These are phyloP conservation scores for Trichosporon ovoides DNA, from an alignment of 1,284 basidiomycete genomes.

Conservation along the genomic window DNA sequence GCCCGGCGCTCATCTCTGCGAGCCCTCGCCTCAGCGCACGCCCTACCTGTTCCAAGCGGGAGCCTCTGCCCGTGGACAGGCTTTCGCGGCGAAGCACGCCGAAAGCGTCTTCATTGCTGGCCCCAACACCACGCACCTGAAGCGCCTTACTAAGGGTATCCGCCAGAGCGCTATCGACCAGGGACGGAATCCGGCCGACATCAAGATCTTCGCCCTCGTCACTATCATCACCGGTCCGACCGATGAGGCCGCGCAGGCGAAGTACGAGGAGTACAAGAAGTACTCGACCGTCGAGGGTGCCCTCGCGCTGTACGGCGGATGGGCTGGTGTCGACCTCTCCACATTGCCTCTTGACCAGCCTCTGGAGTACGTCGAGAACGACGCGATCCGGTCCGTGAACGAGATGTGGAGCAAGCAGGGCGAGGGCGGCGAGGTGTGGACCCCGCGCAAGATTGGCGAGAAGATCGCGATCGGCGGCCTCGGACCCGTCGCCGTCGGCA, in stretches of 20 bases:
- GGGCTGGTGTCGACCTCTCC: conserved; percentile 16
- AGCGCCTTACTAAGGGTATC: conserved; percentile 2
- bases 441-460: conserved; percentile 17
- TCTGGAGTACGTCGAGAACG: conserved; percentile 22
- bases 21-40: conserved; percentile 40
- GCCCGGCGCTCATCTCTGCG: conserved; percentile 42
- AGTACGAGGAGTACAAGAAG: conserved; percentile 30
- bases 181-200: conserved; percentile 32
- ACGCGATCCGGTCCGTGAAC: conserved; percentile 19
- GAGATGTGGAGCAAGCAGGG: conserved; percentile 22
- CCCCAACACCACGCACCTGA: conserved; percentile 10
- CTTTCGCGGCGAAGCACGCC: conserved; percentile 43
- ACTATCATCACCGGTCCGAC: conserved; percentile 25
- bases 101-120: conserved; percentile 43
- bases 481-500: conserved; percentile 15
- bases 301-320: conserved; percentile 40
- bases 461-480: conserved; percentile 20
- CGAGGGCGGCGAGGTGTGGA: conserved; percentile 14
- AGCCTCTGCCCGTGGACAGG: conserved; percentile 35
- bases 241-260: conserved; percentile 36
- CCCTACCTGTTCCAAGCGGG: conserved; percentile 47
- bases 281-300: conserved; percentile 38
- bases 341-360: conserved; percentile 14
- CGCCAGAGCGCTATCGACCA: conserved; percentile 24
- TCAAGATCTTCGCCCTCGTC: conserved; percentile 41